A percentile compares a stretch with the other conserved stretches of the same genome.
Conservation (phyloP, 1,284 basidiomycete species). For the Cutaneotrichosporon cavernicola region DNA sequence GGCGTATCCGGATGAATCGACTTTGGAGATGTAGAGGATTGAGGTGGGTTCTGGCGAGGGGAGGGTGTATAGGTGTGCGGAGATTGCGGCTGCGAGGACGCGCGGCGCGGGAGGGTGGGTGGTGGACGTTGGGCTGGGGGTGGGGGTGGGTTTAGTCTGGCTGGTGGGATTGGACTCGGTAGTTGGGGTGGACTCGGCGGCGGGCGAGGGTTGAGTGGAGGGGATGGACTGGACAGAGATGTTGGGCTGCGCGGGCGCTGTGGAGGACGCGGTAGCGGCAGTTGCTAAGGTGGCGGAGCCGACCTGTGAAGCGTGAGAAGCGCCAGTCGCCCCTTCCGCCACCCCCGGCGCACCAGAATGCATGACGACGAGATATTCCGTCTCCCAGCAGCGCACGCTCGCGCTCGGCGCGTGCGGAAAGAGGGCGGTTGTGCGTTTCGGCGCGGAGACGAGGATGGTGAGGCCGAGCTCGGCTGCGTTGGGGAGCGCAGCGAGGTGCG, state of each 20-base stretch:
- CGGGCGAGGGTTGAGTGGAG: background rate
- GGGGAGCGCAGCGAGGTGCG: conserved; percentile 56
- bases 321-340: background rate
- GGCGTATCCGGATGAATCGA: conserved; percentile 83
- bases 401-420: conserved; percentile 66
- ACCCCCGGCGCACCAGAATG: conserved; percentile 58
- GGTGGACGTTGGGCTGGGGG: background rate
- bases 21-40: conserved; percentile 88
- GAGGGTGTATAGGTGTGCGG: conserved; percentile 72
- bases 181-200: background rate
- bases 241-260: no score
- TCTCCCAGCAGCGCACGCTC: conserved; percentile 55
- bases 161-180: no score
- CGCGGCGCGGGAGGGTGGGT: conserved; percentile 3
- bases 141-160: background rate
- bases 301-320: background rate
- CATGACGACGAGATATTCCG: conserved; percentile 65
- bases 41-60: conserved; percentile 56
- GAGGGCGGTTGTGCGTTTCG: conserved; percentile 63
- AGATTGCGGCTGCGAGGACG: conserved; percentile 70
- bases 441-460: conserved; percentile 69
- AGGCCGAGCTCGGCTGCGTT: conserved; percentile 65
- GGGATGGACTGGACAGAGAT: background rate
- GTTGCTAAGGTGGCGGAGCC: background rate
- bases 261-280: no score